Base-by-base conservation (phyloP, 768 basidiomycete genomes). In the Hericium coralloides region DNA sequence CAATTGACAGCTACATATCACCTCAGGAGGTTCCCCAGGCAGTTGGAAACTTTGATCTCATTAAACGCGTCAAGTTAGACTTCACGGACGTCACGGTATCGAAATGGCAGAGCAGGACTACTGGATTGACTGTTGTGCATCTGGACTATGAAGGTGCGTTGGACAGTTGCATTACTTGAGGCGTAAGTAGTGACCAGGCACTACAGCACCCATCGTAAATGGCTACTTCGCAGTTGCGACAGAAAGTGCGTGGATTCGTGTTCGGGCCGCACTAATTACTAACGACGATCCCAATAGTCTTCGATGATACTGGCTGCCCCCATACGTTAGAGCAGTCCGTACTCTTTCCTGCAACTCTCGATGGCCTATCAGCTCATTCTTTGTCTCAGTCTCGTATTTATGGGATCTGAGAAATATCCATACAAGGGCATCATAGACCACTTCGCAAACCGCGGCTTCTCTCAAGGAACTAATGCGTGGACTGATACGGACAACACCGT, bases 361-460 rank as follows among this genome's bases (percentile, higher is more conserved):
- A 18, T 36, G 47, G 14, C 38, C 51, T 23, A 53, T 55, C 8
- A 20, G 48, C 51, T 55, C 36, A 50, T 36, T 8, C 20, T 10
- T 36, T 48, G 18, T 9, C 15, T 18, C 59, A 92, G 89, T 69
- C 72, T 95, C 58, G 83, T 98, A 31, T 98, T 98, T 68, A 89
- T 98, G 79, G 97, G 97, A 5, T 95, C 93, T 0, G 85, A 95
- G 66, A 85, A 89, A 64, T 98, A 93, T 66, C 95, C 95, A 0
- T 92, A 91, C 78, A 98, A 98, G 69, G 95, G 95, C 20, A 85
- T 98, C 53, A 81, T 99, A 55, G 95, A 98, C 72, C 85, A 90
- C 56, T 78, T 99, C 20, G 97, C 97, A 2, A 98, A 98, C 69
- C 83, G 94, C 55, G 92, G 92, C 18, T 93, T 95, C 68, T 89